A percentile compares a stretch with the other conserved stretches of the same genome.
Conservation (phyloP, 176 grass and related monocot species). For the Eremochloa ophiuroides region DNA sequence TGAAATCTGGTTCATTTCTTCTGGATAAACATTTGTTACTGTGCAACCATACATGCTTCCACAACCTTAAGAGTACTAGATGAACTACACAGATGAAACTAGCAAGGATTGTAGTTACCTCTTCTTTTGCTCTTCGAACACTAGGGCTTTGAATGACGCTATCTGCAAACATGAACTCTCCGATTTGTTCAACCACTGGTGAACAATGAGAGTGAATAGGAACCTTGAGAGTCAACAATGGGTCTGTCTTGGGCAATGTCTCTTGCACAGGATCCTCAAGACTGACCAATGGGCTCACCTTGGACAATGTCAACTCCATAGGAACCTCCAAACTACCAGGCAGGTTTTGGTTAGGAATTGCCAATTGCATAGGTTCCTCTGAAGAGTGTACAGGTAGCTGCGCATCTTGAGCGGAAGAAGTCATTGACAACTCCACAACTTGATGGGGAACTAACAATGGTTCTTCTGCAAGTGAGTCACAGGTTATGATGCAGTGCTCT, state of each 20-base stretch:
- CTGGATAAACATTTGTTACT: background rate
- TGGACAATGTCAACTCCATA: background rate
- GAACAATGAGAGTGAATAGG: background rate
- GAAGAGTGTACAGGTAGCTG: background rate
- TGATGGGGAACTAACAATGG: slow-evolving; percentile 15
- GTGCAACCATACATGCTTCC: background rate
- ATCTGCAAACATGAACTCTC: slow-evolving; percentile 33
- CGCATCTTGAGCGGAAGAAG: background rate
- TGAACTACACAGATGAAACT: background rate
- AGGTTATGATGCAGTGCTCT: background rate
- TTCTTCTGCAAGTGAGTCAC: background rate
- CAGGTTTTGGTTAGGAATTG: background rate
- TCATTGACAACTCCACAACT: background rate
- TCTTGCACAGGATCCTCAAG: slow-evolving; percentile 4
- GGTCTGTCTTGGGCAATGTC: background rate
- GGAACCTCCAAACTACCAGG: background rate
- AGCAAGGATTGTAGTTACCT: slow-evolving; percentile 26
- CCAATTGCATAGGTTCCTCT: background rate
- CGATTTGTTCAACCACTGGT: slow-evolving; percentile 39
- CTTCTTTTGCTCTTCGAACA: slow-evolving; percentile 7
- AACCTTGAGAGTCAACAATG: background rate
- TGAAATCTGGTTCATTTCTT: background rate
- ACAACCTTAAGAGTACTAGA: background rate
- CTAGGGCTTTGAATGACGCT: background rate
- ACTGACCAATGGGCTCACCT: background rate